These are phyloP conservation scores for Zygoascus hellenicus DNA, from an alignment of 1,139 yeast species.

Conservation along the genomic window DNA sequence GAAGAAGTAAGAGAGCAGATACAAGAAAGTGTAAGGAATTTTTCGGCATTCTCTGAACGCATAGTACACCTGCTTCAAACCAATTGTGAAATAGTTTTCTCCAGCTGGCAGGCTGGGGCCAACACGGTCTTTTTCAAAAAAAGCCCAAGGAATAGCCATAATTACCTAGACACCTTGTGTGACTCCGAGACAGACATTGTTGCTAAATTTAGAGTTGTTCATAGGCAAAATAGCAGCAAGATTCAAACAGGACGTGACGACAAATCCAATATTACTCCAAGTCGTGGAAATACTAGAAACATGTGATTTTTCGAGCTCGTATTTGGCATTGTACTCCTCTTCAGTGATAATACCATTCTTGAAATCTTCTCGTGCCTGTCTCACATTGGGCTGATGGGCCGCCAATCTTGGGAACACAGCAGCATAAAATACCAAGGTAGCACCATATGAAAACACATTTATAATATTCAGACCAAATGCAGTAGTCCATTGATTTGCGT, in stretches of 20 bases:
- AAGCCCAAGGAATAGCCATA: constrained; percentile 18
- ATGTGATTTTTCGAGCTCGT: constrained; percentile 15
- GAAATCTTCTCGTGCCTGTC: constrained; percentile 16
- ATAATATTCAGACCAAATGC: constrained; percentile 16
- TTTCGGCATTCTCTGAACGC: constrained; percentile 17
- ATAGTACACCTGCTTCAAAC: constrained; percentile 17
- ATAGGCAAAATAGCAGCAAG: constrained; percentile 18
- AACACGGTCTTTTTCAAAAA: constrained; percentile 13
- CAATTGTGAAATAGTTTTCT: constrained; percentile 15
- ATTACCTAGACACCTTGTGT: constrained; percentile 19
- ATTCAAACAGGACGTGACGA: constrained; percentile 12
- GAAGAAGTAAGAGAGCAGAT: constrained; percentile 17
- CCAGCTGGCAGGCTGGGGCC: constrained; percentile 17
- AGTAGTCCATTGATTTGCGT: constrained; percentile 15
- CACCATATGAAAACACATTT: constrained; percentile 15
- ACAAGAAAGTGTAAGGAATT: constrained; percentile 18
- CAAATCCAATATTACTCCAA: constrained; percentile 17
- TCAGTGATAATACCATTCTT: constrained; percentile 16
- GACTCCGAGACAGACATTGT: constrained; percentile 16
- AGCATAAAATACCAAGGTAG: constrained; percentile 17
- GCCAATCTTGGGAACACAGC: constrained; percentile 20
- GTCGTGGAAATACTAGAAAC: constrained; percentile 16
- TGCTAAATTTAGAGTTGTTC: constrained; percentile 14
- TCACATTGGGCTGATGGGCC: constrained; percentile 17
- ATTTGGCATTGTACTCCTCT: constrained; percentile 14